Conservation (phyloP, 768 basidiomycete genomes). For the Agrocybe chaxingu region DNA sequence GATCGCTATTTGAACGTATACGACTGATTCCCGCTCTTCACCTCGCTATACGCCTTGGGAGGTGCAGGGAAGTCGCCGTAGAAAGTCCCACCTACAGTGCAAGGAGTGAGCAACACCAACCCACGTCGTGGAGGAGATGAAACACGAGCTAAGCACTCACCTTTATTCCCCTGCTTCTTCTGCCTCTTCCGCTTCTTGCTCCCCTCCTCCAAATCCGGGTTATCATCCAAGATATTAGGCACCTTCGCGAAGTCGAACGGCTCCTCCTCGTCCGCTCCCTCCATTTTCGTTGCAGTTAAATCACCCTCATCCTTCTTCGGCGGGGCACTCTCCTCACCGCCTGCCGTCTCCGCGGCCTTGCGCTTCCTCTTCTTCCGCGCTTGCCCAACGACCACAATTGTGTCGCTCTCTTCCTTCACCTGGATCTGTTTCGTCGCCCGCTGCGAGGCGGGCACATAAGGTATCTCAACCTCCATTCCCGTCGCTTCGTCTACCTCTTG, state of each 20-base stretch:
- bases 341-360: constrained; percentile 13
- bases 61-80: constrained; percentile 64
- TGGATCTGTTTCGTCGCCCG: constrained; percentile 33
- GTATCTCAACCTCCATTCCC: constrained; percentile 63
- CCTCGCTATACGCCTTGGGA: constrained; percentile 60
- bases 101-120: constrained; percentile 6
- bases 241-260: constrained; percentile 68
- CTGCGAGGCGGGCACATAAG: constrained; percentile 70
- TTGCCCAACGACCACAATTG: constrained; percentile 73
- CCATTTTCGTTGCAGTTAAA: neutral
- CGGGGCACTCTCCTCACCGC: constrained; percentile 18
- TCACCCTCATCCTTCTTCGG: constrained; percentile 14
- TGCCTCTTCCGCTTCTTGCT: constrained; percentile 54
- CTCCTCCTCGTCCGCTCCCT: constrained; percentile 30
- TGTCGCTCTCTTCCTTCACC: constrained; percentile 56
- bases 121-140: neutral
- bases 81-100: constrained; percentile 33
- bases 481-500: constrained; percentile 20
- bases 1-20: constrained; percentile 55
- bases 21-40: constrained; percentile 69
- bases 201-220: constrained; percentile 36
- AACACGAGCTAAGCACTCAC: constrained; percentile 15
- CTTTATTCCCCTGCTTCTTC: constrained; percentile 29
- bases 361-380: constrained; percentile 64
- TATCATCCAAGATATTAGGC: constrained; percentile 71